phyloP scores from a whole-genome alignment of 352 stramenopile species.

The Phytopythium montanum region DNA sequence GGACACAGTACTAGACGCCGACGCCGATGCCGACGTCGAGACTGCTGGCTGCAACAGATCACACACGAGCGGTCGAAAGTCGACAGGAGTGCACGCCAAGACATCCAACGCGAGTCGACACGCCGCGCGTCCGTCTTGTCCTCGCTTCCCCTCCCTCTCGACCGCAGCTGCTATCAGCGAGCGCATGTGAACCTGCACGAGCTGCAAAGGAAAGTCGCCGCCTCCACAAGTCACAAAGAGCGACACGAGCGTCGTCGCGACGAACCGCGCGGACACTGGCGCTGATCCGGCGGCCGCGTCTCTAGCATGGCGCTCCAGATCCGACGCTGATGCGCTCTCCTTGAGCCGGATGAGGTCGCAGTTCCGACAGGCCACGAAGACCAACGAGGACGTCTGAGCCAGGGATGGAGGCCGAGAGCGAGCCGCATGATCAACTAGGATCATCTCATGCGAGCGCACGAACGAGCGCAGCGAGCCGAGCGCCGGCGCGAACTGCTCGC shows the following conservation, averaged over 20 bases:
- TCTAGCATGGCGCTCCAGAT: slow-evolving; percentile 29
- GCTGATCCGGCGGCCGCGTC: not conserved
- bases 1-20: not conserved
- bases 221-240: slow-evolving; percentile 57
- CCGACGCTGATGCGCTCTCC: slow-evolving; percentile 47
- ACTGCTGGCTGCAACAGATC: slow-evolving; percentile 22
- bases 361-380: slow-evolving; percentile 69
- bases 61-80: slow-evolving; percentile 52
- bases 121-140: slow-evolving; percentile 3
- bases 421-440: slow-evolving; percentile 70
- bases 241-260: slow-evolving; percentile 40
- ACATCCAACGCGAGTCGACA: slow-evolving; percentile 46
- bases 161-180: slow-evolving; percentile 22
- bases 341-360: slow-evolving; percentile 55
- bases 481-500: slow-evolving; percentile 48
- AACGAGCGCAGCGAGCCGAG: slow-evolving; percentile 63
- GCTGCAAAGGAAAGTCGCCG: slow-evolving; percentile 58
- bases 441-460: slow-evolving; percentile 81
- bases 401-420: slow-evolving; percentile 9
- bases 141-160: not conserved
- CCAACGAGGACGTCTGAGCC: slow-evolving; percentile 21
- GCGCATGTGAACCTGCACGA: slow-evolving; percentile 63
- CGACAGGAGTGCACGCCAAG: slow-evolving; percentile 41
- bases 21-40: not conserved
- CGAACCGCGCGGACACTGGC: not conserved